Evolutionary conservation across 2,329 filamentous ascomycete genomes (phyloP).

Genomic region (Penicillium sp.): DNA sequence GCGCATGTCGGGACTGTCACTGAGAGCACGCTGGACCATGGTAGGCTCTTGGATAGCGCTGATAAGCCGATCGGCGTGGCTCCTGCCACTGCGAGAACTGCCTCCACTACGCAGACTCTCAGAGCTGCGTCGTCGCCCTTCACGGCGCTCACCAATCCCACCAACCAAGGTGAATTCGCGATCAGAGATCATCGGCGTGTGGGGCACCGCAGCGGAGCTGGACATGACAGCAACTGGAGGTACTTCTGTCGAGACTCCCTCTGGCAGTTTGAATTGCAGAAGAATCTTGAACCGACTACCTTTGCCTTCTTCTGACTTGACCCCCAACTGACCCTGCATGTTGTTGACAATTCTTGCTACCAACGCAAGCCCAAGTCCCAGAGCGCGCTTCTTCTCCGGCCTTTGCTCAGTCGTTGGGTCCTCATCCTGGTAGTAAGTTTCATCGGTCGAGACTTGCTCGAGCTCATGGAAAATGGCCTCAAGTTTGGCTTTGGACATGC

Average conservation of each 20-base stretch:
- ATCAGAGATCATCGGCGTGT: slow-evolving; percentile 28
- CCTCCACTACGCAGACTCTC: slow-evolving; percentile 35
- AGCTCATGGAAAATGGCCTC: slow-evolving; percentile 63
- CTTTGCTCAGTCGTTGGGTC: slow-evolving; percentile 27
- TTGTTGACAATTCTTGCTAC: slow-evolving; percentile 86
- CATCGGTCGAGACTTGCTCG: slow-evolving; percentile 65
- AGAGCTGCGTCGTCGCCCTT: slow-evolving; percentile 22
- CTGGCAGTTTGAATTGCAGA: slow-evolving; percentile 70
- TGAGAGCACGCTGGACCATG: slow-evolving; percentile 15
- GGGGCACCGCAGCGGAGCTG: slow-evolving; percentile 26
- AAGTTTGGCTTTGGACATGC: slow-evolving; percentile 59
- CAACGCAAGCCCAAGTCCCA: slow-evolving; percentile 83
- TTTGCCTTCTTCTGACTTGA: slow-evolving; percentile 80
- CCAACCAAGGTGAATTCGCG: slow-evolving; percentile 44
- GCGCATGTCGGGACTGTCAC: slow-evolving; percentile 14
- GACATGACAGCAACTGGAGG: background rate
- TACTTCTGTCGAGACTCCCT: slow-evolving; percentile 8
- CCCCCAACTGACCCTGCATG: slow-evolving; percentile 82
- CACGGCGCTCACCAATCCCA: slow-evolving; percentile 19
- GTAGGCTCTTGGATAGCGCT: slow-evolving; percentile 45
- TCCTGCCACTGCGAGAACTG: slow-evolving; percentile 38
- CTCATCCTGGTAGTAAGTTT: slow-evolving; percentile 41
- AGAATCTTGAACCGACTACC: slow-evolving; percentile 82
- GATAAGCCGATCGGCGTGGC: slow-evolving; percentile 45
- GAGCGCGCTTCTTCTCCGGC: slow-evolving; percentile 45